A percentile compares a stretch with the other conserved stretches of the same genome.
Evolutionary conservation across 495 filamentous ascomycete genomes (phyloP).

Genomic region (Penicillium roqueforti): DNA sequence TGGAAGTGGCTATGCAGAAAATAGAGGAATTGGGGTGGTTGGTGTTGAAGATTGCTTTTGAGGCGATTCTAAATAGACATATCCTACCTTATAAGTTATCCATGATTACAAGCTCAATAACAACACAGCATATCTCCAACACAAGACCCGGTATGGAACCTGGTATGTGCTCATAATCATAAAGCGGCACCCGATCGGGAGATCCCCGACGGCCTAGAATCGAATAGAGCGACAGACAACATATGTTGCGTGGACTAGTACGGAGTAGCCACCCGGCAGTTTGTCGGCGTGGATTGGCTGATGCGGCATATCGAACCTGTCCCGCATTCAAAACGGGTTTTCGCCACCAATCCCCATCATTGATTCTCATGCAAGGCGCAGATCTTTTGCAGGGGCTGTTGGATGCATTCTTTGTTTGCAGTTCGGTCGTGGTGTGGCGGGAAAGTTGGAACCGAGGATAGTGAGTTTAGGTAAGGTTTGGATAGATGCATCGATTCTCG

Average conservation of each 20-base stretch:
- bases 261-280: background rate
- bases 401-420: slow-evolving; percentile 8
- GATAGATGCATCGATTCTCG: background rate
- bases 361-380: slow-evolving; percentile 18
- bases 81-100: too few relatives aligned
- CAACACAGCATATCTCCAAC: too few relatives aligned
- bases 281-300: background rate
- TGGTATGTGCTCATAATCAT: background rate
- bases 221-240: background rate
- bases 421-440: background rate
- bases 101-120: too few relatives aligned
- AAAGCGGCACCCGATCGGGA: background rate
- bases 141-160: too few relatives aligned
- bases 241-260: background rate
- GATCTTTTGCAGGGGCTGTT: slow-evolving; percentile 25
- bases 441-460: background rate
- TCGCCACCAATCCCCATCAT: slow-evolving; percentile 15
- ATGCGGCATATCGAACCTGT: background rate
- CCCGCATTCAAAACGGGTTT: background rate
- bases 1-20: too few relatives aligned
- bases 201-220: background rate
- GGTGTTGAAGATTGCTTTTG: too few relatives aligned
- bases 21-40: too few relatives aligned
- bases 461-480: slow-evolving; percentile 4
- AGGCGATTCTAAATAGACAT: too few relatives aligned